Evolutionary conservation across 164 flowering plant species (phyloP).

Genomic region (Magnolia sinica): DNA sequence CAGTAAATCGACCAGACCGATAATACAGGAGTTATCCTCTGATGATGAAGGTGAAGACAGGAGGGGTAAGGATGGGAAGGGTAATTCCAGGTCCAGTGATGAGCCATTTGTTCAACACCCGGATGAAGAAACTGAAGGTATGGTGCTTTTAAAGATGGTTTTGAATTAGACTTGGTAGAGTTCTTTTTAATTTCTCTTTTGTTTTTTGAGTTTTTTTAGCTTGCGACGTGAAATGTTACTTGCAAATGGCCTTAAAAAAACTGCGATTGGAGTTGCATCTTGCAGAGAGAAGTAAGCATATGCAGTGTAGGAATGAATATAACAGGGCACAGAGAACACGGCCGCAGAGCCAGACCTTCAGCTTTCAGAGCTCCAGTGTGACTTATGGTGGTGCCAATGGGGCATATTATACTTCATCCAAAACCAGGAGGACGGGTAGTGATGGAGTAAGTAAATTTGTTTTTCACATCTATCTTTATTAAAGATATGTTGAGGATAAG

Average conservation of each 20-base stretch:
- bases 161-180: background rate
- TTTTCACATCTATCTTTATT: background rate
- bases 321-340: conserved; percentile 23
- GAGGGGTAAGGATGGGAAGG: conserved; percentile 16
- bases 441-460: conserved; percentile 64
- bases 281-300: conserved; percentile 30
- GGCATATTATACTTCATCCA: conserved; percentile 76
- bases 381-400: conserved; percentile 90
- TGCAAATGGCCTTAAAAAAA: background rate
- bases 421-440: conserved; percentile 64
- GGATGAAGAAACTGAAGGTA: conserved; percentile 62
- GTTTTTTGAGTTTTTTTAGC: background rate
- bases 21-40: conserved; percentile 62
- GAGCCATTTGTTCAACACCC: conserved; percentile 68
- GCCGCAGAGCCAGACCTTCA: conserved; percentile 30
- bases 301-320: conserved; percentile 22
- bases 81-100: conserved; percentile 21
- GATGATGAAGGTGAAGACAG: conserved; percentile 45
- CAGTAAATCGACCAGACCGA: conserved; percentile 30
- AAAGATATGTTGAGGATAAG: background rate
- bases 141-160: background rate
- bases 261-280: background rate
- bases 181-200: background rate
- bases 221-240: background rate
- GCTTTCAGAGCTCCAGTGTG: conserved; percentile 73